Evolutionary conservation across 2,329 filamentous ascomycete genomes (phyloP), one percentile per base, ranked within the genome.

Genomic region (Epichloe typhina): DNA sequence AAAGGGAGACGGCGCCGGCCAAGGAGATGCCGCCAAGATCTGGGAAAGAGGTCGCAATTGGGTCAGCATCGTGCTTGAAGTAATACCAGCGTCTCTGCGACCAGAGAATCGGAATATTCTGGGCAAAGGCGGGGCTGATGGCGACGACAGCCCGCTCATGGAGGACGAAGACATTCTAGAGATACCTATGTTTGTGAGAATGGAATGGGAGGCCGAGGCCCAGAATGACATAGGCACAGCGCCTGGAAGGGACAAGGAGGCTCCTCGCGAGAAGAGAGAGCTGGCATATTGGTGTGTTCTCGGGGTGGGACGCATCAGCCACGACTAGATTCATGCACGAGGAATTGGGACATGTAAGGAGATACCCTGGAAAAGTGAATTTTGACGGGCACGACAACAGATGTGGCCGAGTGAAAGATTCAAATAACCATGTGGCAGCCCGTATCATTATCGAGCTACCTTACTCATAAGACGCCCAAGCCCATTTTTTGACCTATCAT

Each of bases 221-320:
- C 73, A 79, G 50, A 77, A 83, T 50, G 80, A 87, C 53, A 79
- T 82, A 8, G 83, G 80, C 12, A 72, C 75, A 3, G 69, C 70
- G 8, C 60, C 68, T 2, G 66, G 68, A 37, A 75, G 67, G 62
- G 78, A 76, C 58, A 82, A 76, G 64, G 80, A 79, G 43, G 79
- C 72, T 45, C 83, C 72, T 46, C 83, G 76, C 65, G 86, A 91
- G 68, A 91, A 83, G 72, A 80, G 86, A 61, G 93, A 97, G 64
- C 70, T 97, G 67, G 89, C 89, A 50, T 97, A 95, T 68, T 98
- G 93, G 93, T 89, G 87, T 70, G 89, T 95, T 19, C 72, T 97
- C 37, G 91, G 91, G 3, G 79, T 94, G 52, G 93, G 93, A 9
- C 82, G 82, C 60, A 93, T 97, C 61, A 78, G 71, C 57, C 72